Percentiles rank a stretch among this genome's conserved stretches.
Conservation (phyloP, 2,329 filamentous ascomycete species). For the Fusarium sp. region DNA sequence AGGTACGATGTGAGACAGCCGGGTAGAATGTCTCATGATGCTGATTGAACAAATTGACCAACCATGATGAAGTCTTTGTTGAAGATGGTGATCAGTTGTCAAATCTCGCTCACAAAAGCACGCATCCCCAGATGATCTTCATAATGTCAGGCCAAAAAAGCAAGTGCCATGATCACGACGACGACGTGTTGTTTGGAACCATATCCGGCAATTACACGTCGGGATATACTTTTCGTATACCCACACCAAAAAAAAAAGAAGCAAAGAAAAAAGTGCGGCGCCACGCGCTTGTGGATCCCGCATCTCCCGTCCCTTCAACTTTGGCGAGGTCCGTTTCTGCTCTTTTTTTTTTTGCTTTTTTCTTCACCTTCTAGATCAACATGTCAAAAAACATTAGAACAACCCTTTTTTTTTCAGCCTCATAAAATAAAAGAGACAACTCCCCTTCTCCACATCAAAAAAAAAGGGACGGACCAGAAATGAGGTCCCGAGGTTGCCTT, state of each 20-base stretch:
- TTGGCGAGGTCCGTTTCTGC: constrained; percentile 3
- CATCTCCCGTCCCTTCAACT: constrained; percentile 21
- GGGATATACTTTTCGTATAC: constrained; percentile 27
- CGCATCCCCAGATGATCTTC: neutral
- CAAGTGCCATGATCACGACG: constrained; percentile 8
- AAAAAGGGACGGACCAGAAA: neutral
- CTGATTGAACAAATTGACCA: neutral
- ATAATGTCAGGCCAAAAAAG: neutral
- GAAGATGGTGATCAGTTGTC: neutral
- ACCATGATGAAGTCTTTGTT: neutral
- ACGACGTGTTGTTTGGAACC: neutral
- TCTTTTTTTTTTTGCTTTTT: constrained; percentile 20
- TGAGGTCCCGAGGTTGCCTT: constrained; percentile 13
- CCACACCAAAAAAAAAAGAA: constrained; percentile 26
- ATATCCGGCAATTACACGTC: constrained; percentile 28
- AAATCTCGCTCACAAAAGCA: neutral
- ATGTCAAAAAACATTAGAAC: constrained; percentile 5
- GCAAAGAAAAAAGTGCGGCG: constrained; percentile 20
- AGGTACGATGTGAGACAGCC: constrained; percentile 9
- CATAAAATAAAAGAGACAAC: constrained; percentile 10
- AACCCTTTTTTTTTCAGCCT: constrained; percentile 38
- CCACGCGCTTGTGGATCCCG: constrained; percentile 39
- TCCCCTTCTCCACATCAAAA: constrained; percentile 18
- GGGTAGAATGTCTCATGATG: constrained; percentile 23
- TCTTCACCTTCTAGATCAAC: constrained; percentile 35